A percentile compares a stretch with the other conserved stretches of the same genome.
Conservation (phyloP, 768 basidiomycete species). For the Pilatotrama ljubarskyi region DNA sequence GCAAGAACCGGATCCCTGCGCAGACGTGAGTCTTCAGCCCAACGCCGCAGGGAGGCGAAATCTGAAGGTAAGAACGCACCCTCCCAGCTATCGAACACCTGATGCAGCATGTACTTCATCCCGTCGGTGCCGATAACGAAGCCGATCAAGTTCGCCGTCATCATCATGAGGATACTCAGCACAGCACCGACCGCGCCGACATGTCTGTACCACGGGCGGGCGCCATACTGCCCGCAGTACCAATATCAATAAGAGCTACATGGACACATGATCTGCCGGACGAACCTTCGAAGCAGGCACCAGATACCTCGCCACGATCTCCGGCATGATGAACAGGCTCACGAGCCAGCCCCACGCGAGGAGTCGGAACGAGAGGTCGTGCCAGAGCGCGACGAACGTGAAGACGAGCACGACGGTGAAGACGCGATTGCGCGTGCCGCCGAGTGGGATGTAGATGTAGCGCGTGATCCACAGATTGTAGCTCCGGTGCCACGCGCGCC, state of each 20-base stretch:
- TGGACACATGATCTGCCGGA: neutral
- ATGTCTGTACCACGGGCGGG: constrained; percentile 80
- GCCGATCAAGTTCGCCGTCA: constrained; percentile 90
- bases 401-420: constrained; percentile 79
- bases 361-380: constrained; percentile 85
- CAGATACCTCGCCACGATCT: constrained; percentile 61
- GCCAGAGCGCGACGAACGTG: constrained; percentile 97
- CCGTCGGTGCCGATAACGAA: constrained; percentile 92
- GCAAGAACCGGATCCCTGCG: constrained; percentile 66
- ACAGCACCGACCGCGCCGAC: constrained; percentile 81
- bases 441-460: constrained; percentile 93
- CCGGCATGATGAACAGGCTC: constrained; percentile 86
- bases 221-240: constrained; percentile 55
- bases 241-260: neutral
- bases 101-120: constrained; percentile 57
- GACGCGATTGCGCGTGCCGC: constrained; percentile 59
- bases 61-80: constrained; percentile 45
- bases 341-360: constrained; percentile 98
- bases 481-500: constrained; percentile 95
- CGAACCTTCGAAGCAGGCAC: constrained; percentile 65
- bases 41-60: neutral
- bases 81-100: constrained; percentile 63
- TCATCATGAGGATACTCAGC: constrained; percentile 84
- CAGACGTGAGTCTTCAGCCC: neutral
- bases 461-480: constrained; percentile 95